Conservation (phyloP, 2,329 filamentous ascomycete species). For the Alternaria sp. region DNA sequence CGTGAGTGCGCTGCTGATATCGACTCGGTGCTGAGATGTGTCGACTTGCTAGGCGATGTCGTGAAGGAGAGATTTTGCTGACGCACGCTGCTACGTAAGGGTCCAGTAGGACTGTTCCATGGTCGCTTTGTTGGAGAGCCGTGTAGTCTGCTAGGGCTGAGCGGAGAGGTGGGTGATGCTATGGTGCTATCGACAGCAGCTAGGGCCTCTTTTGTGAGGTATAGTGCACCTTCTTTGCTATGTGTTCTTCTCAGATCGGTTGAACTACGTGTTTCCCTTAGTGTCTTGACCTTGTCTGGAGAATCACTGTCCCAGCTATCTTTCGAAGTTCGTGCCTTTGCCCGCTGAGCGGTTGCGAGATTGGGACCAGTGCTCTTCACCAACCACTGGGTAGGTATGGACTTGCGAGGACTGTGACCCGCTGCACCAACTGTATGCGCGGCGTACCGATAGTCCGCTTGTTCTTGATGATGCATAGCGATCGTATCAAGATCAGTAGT, state of each 20-base stretch:
- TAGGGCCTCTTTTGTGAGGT: slow-evolving; percentile 42
- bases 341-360: slow-evolving; percentile 35
- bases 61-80: slow-evolving; percentile 25
- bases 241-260: slow-evolving; percentile 24
- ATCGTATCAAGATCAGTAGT: slow-evolving; percentile 13
- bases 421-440: background rate
- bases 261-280: slow-evolving; percentile 30
- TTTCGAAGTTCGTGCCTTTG: slow-evolving; percentile 31
- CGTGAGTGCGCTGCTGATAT: slow-evolving; percentile 13
- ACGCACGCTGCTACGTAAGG: slow-evolving; percentile 19
- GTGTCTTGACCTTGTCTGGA: slow-evolving; percentile 23
- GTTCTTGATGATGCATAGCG: slow-evolving; percentile 8
- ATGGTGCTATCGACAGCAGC: slow-evolving; percentile 34
- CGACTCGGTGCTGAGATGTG: slow-evolving; percentile 4
- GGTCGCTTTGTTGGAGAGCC: slow-evolving; percentile 29
- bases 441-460: slow-evolving; percentile 2
- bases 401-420: slow-evolving; percentile 34
- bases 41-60: slow-evolving; percentile 27
- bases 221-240: slow-evolving; percentile 25
- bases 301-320: slow-evolving; percentile 23
- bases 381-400: slow-evolving; percentile 40
- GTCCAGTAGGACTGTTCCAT: slow-evolving; percentile 27
- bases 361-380: slow-evolving; percentile 22
- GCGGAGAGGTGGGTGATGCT: slow-evolving; percentile 17
- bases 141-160: slow-evolving; percentile 23